These are phyloP conservation scores for Pseudodiploospora longispora DNA, from an alignment of 2,329 filamentous ascomycete species.

Conservation along the genomic window DNA sequence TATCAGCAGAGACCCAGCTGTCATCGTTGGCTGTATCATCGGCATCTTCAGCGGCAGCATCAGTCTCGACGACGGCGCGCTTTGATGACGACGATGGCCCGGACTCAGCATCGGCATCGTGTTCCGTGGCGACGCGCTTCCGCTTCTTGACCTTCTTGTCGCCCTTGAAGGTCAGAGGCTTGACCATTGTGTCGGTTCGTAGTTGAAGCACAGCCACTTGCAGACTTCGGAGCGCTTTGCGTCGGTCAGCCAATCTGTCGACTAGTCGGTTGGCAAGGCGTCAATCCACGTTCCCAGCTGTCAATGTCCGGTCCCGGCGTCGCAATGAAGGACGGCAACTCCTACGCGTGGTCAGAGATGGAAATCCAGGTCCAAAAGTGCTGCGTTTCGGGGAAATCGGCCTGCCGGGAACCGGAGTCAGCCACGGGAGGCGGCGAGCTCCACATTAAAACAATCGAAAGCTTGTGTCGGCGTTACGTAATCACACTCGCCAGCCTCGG, in stretches of 20 bases:
- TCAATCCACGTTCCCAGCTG: too few relatives aligned
- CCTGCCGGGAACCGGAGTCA: too few relatives aligned
- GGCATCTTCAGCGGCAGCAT: conserved; percentile 14
- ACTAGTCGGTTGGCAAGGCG: too few relatives aligned
- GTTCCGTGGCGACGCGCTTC: conserved; percentile 58
- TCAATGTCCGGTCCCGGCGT: not conserved
- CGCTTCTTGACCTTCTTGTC: conserved; percentile 93
- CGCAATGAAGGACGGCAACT: too few relatives aligned
- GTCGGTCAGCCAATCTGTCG: not conserved
- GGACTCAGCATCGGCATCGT: conserved; percentile 35
- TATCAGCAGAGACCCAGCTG: conserved; percentile 84
- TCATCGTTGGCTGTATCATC: conserved; percentile 56
- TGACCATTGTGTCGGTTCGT: conserved; percentile 56
- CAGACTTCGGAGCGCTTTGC: not conserved
- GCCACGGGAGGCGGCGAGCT: conserved; percentile 25
- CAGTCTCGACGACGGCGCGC: conserved; percentile 9
- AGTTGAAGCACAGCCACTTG: not conserved
- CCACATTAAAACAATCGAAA: conserved; percentile 13
- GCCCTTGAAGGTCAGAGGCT: conserved; percentile 90
- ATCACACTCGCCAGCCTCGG: conserved; percentile 2
- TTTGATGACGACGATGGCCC: conserved; percentile 3
- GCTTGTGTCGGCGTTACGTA: conserved; percentile 16
- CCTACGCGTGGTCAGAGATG: too few relatives aligned
- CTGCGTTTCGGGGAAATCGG: too few relatives aligned
- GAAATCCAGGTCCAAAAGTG: too few relatives aligned